A percentile compares a stretch with the other conserved stretches of the same genome.
Conservation (phyloP, 164 flowering plant genomes). For the Stephania japonica region DNA sequence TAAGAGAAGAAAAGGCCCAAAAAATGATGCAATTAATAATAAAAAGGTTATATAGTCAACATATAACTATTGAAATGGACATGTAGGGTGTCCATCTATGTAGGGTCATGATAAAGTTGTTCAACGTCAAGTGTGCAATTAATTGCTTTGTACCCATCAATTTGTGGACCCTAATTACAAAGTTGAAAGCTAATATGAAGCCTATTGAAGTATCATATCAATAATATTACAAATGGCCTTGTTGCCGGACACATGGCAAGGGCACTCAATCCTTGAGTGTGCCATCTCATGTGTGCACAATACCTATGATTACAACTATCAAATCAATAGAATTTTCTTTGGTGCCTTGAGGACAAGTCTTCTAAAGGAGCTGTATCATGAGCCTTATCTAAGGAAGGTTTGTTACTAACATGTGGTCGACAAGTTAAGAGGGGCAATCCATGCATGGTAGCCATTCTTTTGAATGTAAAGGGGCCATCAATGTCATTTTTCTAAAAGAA, state of each 20-base stretch:
- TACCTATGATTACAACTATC: not conserved
- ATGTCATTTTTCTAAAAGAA: not conserved
- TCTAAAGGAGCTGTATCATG: not conserved
- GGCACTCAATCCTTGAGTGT: not conserved
- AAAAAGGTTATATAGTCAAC: not conserved
- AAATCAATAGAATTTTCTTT: constrained; percentile 1
- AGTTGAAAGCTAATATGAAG: not conserved
- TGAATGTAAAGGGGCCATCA: not conserved
- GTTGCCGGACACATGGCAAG: not conserved
- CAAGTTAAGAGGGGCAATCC: not conserved
- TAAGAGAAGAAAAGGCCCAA: no score
- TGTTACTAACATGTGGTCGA: not conserved
- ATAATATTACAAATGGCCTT: not conserved
- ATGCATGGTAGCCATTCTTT: not conserved
- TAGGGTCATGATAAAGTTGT: not conserved
- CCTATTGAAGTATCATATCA: not conserved
- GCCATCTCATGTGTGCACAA: not conserved
- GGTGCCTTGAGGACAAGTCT: constrained; percentile 1
- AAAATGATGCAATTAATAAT: no score
- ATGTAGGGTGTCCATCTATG: not conserved
- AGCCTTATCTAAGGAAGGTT: not conserved
- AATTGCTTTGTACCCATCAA: not conserved
- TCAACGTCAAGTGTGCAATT: not conserved
- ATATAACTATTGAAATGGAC: not conserved
- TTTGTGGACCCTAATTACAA: not conserved